A percentile compares a stretch with the other conserved stretches of the same genome.
Evolutionary conservation across 192 early-diverging fungal genomes (phyloP).

Genomic region (Radiomyces spectabilis): DNA sequence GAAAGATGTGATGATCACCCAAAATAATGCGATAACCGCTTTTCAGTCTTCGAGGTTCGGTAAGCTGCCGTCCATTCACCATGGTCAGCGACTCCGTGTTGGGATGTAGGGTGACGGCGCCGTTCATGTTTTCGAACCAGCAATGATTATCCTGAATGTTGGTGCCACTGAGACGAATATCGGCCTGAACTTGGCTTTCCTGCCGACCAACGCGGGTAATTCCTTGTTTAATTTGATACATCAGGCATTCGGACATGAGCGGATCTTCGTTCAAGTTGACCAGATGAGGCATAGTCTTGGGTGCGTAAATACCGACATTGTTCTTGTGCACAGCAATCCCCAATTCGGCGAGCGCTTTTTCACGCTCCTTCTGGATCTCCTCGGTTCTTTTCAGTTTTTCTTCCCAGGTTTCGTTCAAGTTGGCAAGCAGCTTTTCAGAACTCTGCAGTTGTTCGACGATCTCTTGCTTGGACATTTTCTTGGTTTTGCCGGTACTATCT

Average conservation of each 20-base stretch:
- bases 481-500: constrained; percentile 33
- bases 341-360: constrained; percentile 68
- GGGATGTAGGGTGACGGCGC: constrained; percentile 58
- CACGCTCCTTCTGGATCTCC: constrained; percentile 62
- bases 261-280: constrained; percentile 89
- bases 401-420: constrained; percentile 81
- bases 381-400: constrained; percentile 71
- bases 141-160: constrained; percentile 64
- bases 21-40: constrained; percentile 76
- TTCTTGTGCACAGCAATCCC: constrained; percentile 70
- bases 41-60: constrained; percentile 41
- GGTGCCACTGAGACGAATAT: constrained; percentile 54
- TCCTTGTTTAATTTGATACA: constrained; percentile 78
- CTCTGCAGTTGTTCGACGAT: constrained; percentile 76
- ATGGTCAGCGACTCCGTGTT: constrained; percentile 49
- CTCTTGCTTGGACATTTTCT: constrained; percentile 39
- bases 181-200: constrained; percentile 32
- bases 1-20: constrained; percentile 74
- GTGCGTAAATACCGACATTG: constrained; percentile 67
- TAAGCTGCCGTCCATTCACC: constrained; percentile 71
- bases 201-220: constrained; percentile 59
- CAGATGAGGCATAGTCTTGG: constrained; percentile 77
- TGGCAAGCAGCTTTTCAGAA: constrained; percentile 79
- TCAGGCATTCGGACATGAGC: constrained; percentile 80
- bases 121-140: constrained; percentile 56